phyloP scores from a whole-genome alignment of 2,329 filamentous ascomycete genomes.

The Pyrenophora graminea region DNA sequence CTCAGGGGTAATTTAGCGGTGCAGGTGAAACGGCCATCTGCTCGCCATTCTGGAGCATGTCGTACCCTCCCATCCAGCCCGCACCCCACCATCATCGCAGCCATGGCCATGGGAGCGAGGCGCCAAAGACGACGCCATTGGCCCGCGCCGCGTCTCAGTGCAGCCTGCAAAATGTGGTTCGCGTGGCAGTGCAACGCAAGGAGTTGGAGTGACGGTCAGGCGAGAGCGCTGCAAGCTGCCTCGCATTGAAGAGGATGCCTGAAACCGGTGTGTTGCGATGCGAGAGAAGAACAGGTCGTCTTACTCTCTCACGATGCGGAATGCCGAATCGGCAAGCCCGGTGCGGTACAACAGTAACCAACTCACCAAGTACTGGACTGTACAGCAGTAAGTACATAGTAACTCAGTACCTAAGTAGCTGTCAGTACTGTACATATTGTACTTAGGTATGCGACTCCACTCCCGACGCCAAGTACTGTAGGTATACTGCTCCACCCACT shows the following conservation, averaged over 20 bases:
- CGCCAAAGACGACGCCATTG: conserved; percentile 21
- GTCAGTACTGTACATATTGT: no score
- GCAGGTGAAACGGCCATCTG: conserved; percentile 37
- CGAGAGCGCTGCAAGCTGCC: neutral
- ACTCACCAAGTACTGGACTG: no score
- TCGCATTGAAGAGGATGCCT: conserved; percentile 5
- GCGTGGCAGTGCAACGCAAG: conserved; percentile 4
- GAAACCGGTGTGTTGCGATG: neutral
- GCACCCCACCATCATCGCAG: conserved; percentile 15
- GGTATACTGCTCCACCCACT: no score
- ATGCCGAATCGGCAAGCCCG: no score
- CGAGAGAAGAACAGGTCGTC: neutral
- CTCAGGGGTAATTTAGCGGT: conserved; percentile 27
- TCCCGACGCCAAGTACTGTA: no score
- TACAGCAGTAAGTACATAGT: no score
- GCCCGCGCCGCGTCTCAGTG: conserved; percentile 31
- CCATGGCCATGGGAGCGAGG: conserved; percentile 24
- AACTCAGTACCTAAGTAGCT: no score
- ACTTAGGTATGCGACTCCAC: no score
- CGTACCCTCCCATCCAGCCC: conserved; percentile 9
- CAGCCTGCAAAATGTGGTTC: neutral
- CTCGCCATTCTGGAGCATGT: conserved; percentile 13
- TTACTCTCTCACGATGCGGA: neutral
- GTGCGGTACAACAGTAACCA: no score
- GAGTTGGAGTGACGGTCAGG: conserved; percentile 2